Percentiles rank a stretch among this genome's conserved stretches.
phyloP scores from a whole-genome alignment of 2,329 filamentous ascomycete species.

The Paecilomyces sp. region DNA sequence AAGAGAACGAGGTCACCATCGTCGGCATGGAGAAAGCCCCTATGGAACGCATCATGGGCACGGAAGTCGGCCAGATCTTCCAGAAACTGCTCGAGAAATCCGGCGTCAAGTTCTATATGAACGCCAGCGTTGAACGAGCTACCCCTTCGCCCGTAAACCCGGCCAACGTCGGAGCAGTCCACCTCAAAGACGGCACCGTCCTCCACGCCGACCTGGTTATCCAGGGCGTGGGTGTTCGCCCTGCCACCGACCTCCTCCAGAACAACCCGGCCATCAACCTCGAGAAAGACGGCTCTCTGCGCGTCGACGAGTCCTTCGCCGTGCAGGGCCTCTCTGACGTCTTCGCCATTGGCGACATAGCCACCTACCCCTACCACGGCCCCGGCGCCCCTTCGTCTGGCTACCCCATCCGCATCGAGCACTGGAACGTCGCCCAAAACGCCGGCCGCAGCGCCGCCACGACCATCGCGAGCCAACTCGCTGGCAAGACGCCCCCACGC shows the following conservation, averaged over 20 bases:
- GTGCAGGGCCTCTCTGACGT: conserved; percentile 69
- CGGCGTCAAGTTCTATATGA: conserved; percentile 82
- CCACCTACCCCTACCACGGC: conserved; percentile 87
- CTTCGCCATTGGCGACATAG: conserved; percentile 91
- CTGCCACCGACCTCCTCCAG: conserved; percentile 75
- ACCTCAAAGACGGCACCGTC: conserved; percentile 76
- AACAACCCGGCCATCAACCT: conserved; percentile 64
- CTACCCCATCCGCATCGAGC: conserved; percentile 74
- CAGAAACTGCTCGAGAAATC: conserved; percentile 73
- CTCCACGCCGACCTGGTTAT: conserved; percentile 86
- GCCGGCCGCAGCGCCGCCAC: conserved; percentile 71
- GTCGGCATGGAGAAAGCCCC: conserved; percentile 84
- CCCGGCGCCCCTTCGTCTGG: conserved; percentile 62
- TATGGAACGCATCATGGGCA: conserved; percentile 78
- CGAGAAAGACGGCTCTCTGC: conserved; percentile 77
- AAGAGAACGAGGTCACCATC: conserved; percentile 76
- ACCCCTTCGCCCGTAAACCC: conserved; percentile 61
- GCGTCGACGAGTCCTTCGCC: conserved; percentile 71
- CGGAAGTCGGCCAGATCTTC: conserved; percentile 72
- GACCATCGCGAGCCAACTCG: conserved; percentile 57
- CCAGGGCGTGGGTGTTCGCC: conserved; percentile 80
- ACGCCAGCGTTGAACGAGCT: conserved; percentile 74
- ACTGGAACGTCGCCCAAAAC: conserved; percentile 98
- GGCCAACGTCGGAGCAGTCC: conserved; percentile 69
- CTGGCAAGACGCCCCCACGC: conserved; percentile 34